Conservation (phyloP, 208 protist species). For the Novymonas esmeraldas region DNA sequence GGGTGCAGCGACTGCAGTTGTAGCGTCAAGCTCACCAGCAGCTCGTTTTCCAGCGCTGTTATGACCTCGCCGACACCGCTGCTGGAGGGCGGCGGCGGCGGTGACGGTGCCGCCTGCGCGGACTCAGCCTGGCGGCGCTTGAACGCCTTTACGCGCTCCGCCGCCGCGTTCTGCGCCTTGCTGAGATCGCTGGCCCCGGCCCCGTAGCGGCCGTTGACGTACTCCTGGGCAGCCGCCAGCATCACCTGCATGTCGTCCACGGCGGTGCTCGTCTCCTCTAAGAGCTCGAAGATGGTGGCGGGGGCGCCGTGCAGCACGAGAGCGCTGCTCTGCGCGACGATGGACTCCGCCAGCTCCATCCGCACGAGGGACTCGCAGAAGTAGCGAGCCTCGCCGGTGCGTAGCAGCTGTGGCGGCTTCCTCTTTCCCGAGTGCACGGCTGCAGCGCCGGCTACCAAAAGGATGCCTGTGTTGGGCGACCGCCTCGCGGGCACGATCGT, state of each 20-base stretch:
- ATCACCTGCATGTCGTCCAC: conserved; percentile 29
- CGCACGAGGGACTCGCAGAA: conserved; percentile 59
- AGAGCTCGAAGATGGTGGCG: conserved; percentile 33
- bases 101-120: neutral
- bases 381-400: conserved; percentile 37
- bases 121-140: conserved; percentile 13
- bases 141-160: conserved; percentile 33
- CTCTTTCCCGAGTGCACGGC: conserved; percentile 14
- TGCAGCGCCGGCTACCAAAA: conserved; percentile 38
- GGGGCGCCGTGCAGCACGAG: conserved; percentile 46
- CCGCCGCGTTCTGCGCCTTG: conserved; percentile 45
- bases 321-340: conserved; percentile 41
- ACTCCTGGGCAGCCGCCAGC: conserved; percentile 31
- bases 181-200: conserved; percentile 17
- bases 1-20: conserved; percentile 55
- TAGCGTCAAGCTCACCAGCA: conserved; percentile 58
- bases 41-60: conserved; percentile 41
- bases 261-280: conserved; percentile 15
- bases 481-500: conserved; percentile 31
- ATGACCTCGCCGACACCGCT: neutral
- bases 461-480: conserved; percentile 23
- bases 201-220: conserved; percentile 40
- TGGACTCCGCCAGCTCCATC: conserved; percentile 25
- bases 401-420: neutral
- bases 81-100: neutral